Conservation (phyloP, 305 asterid species). For the Fraxinus platypoda region DNA sequence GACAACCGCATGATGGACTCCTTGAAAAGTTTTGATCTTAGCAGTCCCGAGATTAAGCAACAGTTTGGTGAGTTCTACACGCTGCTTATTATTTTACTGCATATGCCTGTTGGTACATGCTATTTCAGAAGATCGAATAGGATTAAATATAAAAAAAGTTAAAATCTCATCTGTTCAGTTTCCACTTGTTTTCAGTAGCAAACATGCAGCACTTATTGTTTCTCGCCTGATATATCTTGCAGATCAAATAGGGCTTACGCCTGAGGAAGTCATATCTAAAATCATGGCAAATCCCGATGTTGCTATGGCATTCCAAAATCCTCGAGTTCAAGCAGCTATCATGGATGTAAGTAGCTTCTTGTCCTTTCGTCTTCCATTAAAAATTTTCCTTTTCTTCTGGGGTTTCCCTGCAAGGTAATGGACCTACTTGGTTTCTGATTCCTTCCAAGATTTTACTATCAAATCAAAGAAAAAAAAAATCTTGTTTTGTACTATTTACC, state of each 20-base stretch:
- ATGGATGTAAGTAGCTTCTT: conserved; percentile 70
- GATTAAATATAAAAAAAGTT: not conserved
- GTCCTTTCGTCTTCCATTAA: not conserved
- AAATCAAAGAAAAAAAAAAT: not conserved
- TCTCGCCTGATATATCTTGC: conserved; percentile 24
- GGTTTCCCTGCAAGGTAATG: not conserved
- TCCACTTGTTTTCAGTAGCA: not conserved
- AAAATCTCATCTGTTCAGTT: not conserved
- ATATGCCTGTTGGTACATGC: not conserved
- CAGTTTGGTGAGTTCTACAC: conserved; percentile 71
- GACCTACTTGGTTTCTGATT: not conserved
- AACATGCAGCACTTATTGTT: not conserved
- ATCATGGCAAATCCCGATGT: conserved; percentile 97
- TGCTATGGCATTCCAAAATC: conserved; percentile 99
- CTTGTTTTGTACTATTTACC: not conserved
- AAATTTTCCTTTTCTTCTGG: not conserved
- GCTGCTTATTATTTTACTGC: not conserved
- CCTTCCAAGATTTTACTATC: not conserved
- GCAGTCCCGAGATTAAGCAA: conserved; percentile 95
- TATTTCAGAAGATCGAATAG: not conserved
- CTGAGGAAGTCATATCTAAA: conserved; percentile 91
- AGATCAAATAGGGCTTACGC: conserved; percentile 96
- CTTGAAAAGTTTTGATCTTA: conserved; percentile 79
- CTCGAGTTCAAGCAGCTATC: conserved; percentile 97
- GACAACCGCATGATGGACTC: conserved; percentile 83